Evolutionary conservation across 176 grass and related monocot genomes (phyloP).

Genomic region (Oryza brachyantha): DNA sequence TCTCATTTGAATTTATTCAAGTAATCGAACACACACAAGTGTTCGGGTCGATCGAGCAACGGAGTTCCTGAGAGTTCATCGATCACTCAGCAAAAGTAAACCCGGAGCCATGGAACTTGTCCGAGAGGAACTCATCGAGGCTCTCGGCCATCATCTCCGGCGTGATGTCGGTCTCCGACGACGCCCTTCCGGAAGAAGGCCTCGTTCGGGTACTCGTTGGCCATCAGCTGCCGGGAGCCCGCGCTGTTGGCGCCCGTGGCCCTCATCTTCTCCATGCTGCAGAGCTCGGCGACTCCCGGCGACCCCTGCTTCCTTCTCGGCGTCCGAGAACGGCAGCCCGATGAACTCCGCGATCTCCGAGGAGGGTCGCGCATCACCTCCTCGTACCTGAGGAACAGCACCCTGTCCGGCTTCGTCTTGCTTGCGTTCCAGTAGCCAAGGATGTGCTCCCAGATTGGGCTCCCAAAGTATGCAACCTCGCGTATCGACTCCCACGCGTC

Average conservation of each 20-base stretch:
- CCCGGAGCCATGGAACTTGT: too few species aligned
- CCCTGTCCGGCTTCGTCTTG: not conserved
- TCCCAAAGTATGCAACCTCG: not conserved
- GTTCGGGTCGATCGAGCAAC: too few species aligned
- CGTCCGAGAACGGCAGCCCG: not conserved
- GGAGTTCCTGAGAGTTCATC: too few species aligned
- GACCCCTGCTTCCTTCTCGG: not conserved
- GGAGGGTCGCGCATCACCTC: slow-evolving; percentile 7
- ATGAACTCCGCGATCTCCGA: slow-evolving; percentile 10
- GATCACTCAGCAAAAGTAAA: too few species aligned
- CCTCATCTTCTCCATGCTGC: slow-evolving; percentile 5
- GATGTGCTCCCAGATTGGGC: slow-evolving; percentile 19
- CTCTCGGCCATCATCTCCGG: too few species aligned
- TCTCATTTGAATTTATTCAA: too few species aligned
- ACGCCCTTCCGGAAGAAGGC: slow-evolving; percentile 19
- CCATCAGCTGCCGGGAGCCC: not conserved
- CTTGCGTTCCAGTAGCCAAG: slow-evolving; percentile 6
- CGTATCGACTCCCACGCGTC: not conserved
- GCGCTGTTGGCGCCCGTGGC: not conserved
- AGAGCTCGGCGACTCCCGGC: not conserved
- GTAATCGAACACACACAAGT: too few species aligned
- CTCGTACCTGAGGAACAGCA: slow-evolving; percentile 34
- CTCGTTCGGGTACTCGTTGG: not conserved
- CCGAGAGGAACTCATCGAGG: too few species aligned
- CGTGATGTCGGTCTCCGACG: too few species aligned